phyloP scores from a whole-genome alignment of 1,284 basidiomycete species.

The Heterobasidion occidentale region DNA sequence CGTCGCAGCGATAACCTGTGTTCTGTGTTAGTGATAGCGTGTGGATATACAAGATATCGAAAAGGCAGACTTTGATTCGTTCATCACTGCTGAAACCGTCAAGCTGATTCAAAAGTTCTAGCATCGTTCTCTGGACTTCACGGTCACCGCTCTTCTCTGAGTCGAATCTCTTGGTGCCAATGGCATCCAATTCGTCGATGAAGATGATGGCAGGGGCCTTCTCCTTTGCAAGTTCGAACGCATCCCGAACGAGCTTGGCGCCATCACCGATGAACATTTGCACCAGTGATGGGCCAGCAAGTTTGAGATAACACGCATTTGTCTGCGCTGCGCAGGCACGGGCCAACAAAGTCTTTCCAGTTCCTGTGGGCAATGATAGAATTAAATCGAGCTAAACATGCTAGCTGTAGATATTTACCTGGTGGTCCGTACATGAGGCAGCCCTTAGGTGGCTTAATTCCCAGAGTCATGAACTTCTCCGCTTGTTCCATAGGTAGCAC shows the following conservation, averaged over 20 bases:
- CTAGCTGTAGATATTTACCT: slow-evolving; percentile 28
- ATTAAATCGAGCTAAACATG: not conserved
- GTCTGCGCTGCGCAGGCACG: slow-evolving; percentile 77
- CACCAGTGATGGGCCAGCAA: slow-evolving; percentile 72
- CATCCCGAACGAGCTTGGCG: slow-evolving; percentile 72
- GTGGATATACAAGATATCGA: slow-evolving; percentile 2
- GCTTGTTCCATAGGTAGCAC: slow-evolving; percentile 79
- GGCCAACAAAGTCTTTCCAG: slow-evolving; percentile 73
- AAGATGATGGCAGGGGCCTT: slow-evolving; percentile 77
- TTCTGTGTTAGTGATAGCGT: slow-evolving; percentile 5
- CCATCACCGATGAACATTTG: slow-evolving; percentile 85
- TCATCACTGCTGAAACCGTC: slow-evolving; percentile 84
- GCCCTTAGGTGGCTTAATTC: slow-evolving; percentile 77
- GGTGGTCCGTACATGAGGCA: slow-evolving; percentile 78
- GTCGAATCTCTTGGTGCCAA: slow-evolving; percentile 79
- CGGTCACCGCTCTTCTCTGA: slow-evolving; percentile 74
- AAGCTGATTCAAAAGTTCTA: slow-evolving; percentile 74
- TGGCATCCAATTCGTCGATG: slow-evolving; percentile 77
- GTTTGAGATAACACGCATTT: slow-evolving; percentile 76
- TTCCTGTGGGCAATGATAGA: slow-evolving; percentile 32
- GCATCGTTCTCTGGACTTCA: slow-evolving; percentile 77
- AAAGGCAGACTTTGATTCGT: slow-evolving; percentile 77
- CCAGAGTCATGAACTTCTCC: slow-evolving; percentile 75
- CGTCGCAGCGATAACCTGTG: slow-evolving; percentile 94
- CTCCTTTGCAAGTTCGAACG: slow-evolving; percentile 74